Evolutionary conservation across 805 yeast genomes (phyloP).

Genomic region (Kodamaea fukazawae): DNA sequence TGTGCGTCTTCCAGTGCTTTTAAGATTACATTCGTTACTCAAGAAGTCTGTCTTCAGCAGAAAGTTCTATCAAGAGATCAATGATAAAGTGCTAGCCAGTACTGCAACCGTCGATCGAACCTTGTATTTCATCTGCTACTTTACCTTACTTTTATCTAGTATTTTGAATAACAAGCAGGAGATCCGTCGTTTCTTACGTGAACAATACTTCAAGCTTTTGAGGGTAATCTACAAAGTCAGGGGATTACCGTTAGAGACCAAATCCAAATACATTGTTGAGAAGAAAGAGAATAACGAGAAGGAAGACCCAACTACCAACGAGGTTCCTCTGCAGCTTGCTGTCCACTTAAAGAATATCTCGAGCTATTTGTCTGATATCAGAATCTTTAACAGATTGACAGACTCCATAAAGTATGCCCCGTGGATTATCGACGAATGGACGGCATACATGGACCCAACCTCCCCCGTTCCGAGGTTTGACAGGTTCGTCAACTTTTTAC

Average conservation of each 20-base stretch:
- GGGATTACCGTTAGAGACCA: too few relatives aligned
- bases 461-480: slow-evolving; percentile 26
- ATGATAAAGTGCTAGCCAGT: slow-evolving; percentile 35
- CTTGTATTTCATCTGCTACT: slow-evolving; percentile 43
- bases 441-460: slow-evolving; percentile 25
- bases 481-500: slow-evolving; percentile 35
- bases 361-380: slow-evolving; percentile 37
- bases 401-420: slow-evolving; percentile 44
- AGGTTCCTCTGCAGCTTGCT: slow-evolving; percentile 23
- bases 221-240: slow-evolving; percentile 9
- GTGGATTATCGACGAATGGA: slow-evolving; percentile 41
- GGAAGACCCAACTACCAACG: slow-evolving; percentile 6
- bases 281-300: not conserved
- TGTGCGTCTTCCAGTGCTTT: slow-evolving; percentile 23
- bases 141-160: slow-evolving; percentile 36
- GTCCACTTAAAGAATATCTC: slow-evolving; percentile 35
- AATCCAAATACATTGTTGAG: too few relatives aligned
- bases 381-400: slow-evolving; percentile 42
- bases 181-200: slow-evolving; percentile 27
- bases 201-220: slow-evolving; percentile 25
- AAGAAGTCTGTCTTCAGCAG: slow-evolving; percentile 35
- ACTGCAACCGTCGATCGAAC: slow-evolving; percentile 37
- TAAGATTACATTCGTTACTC: slow-evolving; percentile 26
- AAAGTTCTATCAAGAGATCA: slow-evolving; percentile 41
- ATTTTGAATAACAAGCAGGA: slow-evolving; percentile 36